These are phyloP conservation scores for Diutina siamensis DNA, from an alignment of 1,139 yeast species.

Conservation along the genomic window DNA sequence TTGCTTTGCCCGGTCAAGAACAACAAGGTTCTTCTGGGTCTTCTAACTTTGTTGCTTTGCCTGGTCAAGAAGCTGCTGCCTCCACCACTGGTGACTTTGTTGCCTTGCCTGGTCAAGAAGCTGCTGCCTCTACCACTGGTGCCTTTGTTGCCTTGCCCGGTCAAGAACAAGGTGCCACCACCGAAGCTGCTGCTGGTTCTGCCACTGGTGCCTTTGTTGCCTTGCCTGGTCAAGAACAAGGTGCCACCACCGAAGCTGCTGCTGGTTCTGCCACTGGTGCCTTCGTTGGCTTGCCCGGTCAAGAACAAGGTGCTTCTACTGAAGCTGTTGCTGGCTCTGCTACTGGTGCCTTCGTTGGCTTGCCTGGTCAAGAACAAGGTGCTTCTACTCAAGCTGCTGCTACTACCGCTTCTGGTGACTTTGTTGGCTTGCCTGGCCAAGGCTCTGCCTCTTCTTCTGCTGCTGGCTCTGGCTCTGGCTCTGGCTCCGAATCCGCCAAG, in stretches of 20 bases:
- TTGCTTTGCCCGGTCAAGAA: conserved; percentile 1
- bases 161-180: background rate
- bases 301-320: background rate
- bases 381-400: background rate
- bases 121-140: background rate
- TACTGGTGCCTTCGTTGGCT: background rate
- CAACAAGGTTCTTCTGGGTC: background rate
- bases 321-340: background rate
- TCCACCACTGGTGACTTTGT: background rate
- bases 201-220: background rate
- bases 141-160: background rate
- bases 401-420: background rate
- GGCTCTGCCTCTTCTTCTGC: background rate
- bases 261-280: background rate
- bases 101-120: background rate
- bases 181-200: background rate
- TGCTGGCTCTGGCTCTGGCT: background rate
- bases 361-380: background rate
- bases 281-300: background rate
- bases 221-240: background rate
- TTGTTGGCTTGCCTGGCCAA: background rate
- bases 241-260: background rate
- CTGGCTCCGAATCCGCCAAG: background rate
- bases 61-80: background rate
- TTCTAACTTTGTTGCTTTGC: background rate